Percentiles rank a stretch among this genome's conserved stretches.
phyloP scores from a whole-genome alignment of 345 rosid species.

The Euphorbia lathyris region DNA sequence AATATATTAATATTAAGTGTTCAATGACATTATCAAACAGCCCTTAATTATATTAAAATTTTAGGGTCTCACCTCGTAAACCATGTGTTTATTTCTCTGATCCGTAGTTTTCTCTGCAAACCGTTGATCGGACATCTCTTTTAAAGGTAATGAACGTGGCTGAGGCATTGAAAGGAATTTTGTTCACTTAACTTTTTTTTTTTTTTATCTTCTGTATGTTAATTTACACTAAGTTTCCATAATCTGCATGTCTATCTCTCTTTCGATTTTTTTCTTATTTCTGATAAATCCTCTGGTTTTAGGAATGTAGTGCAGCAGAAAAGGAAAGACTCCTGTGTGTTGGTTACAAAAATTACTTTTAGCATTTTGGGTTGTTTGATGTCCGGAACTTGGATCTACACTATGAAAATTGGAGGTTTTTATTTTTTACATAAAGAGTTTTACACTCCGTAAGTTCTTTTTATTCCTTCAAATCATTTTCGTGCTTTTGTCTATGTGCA shows the following conservation, averaged over 20 bases:
- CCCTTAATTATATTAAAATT: no score
- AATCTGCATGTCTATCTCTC: neutral
- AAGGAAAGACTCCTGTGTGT: conserved; percentile 45
- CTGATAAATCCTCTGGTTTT: conserved; percentile 11
- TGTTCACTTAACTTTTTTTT: neutral
- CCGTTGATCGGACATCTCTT: neutral
- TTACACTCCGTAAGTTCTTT: conserved; percentile 64
- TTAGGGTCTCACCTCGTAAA: neutral
- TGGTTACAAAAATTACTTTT: conserved; percentile 54
- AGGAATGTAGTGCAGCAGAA: conserved; percentile 46
- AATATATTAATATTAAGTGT: no score
- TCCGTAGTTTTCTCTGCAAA: neutral
- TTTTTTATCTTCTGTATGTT: neutral
- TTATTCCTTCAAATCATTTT: neutral
- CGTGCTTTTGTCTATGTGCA: no score
- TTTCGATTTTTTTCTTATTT: neutral
- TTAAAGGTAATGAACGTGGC: neutral
- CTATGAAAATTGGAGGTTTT: conserved; percentile 65
- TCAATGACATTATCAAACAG: no score
- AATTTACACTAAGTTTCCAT: neutral
- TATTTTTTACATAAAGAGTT: conserved; percentile 86
- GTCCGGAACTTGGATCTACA: conserved; percentile 69
- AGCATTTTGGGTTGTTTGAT: conserved; percentile 60
- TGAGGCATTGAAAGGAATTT: no score
- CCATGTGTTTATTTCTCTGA: neutral